Evolutionary conservation across 192 early-diverging fungal species (phyloP), one percentile per base, ranked within the genome.

Genomic region (Podila epigama): DNA sequence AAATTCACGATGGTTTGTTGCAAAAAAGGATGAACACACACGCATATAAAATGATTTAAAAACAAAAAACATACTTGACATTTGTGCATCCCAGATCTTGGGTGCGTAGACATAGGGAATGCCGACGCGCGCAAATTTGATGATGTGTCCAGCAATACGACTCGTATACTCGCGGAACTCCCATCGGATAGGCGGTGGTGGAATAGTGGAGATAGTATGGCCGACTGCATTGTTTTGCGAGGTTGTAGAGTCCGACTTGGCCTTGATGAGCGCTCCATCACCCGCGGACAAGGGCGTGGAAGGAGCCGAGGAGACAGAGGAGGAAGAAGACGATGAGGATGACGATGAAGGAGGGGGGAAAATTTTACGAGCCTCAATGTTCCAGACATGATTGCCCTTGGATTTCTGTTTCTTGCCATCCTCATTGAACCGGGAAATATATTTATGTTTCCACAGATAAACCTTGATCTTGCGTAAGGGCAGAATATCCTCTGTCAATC

Each of bases 321-420:
- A n/a, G 6, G 35, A n/a, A 3, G 33, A 18, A 27, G 51, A 18
- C 29, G 52, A 31, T 16, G 33, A 32, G 18, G 39, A 28, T 55
- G 53, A 28, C 32, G n/a, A 12, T 27, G 28, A 20, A 11, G 20
- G 79, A 48, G 80, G 83, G 22, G 82, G 79, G 18, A 84, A 83
- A 0, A 87, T 89, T 66, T 92, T 92, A 51, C 90, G 89, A 20
- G 91, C 92, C 66, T 93, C 91, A 59, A 93, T 90, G 40, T 92
- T 91, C 92, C 92, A 93, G 35, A 93, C 91, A 55, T 90, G 89
- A 44, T 88, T 89, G 25, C 92, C 92, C 70, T 93, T 93, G 70
- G 85, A 88, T 61, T 93, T 93, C 39, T 89, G 85, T 62, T 92
- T 93, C 64, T 88, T 89, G 51, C 92, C 92, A 53, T 93, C 91